Evolutionary conservation across 371 early-diverging fungal genomes (phyloP), one percentile per base, ranked within the genome.

Genomic region (Apophysomyces trapeziformis): DNA sequence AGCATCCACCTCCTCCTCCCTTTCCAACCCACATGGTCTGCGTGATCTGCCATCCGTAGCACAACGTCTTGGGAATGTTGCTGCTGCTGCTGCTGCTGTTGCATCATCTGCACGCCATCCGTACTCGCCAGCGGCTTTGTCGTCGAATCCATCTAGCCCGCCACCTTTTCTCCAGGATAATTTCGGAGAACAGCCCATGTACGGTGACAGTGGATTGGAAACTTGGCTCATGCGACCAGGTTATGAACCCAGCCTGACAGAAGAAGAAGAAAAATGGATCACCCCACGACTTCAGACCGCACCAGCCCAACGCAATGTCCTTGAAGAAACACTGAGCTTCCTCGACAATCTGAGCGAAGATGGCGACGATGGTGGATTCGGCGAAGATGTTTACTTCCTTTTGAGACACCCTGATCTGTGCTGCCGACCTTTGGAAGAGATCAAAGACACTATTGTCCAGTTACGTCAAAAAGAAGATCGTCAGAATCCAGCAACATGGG

Each of bases 291-390:
- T 50, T 5, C 62, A 36, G 16, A 26, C 32, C 32, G 41, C 61
- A 8, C 47, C 58, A 11, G 57, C 71, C 38, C 59, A 78, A 13
- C 66, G 74, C 1, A 72, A 76, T 62, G 67, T 72, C 1, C 37
- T 79, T 7, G 79, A 79, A 43, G 79, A 76, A 37, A 70, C 74
- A 38, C 68, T 79, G 61, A 66, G 70, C 37, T 66, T 66, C 32
- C 50, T 70, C 18, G 63, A 70, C 21, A 56, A 60, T 41, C 59
- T 70, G 7, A 47, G 58, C 37, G 66, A 68, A 0, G 38, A 64
- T n/a, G 68, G 44, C 0, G 64, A 63, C 37, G 68, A 68, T 39
- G 68, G 61, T 44, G 68, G 68, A 44, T 64, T 68, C 7, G 60
- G 68, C 32, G 59, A 64, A 18, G 68, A 68, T 64, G 41, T 66